Evolutionary conservation across 306 rosid genomes (phyloP).

Genomic region (Pyrus bretschneideri): DNA sequence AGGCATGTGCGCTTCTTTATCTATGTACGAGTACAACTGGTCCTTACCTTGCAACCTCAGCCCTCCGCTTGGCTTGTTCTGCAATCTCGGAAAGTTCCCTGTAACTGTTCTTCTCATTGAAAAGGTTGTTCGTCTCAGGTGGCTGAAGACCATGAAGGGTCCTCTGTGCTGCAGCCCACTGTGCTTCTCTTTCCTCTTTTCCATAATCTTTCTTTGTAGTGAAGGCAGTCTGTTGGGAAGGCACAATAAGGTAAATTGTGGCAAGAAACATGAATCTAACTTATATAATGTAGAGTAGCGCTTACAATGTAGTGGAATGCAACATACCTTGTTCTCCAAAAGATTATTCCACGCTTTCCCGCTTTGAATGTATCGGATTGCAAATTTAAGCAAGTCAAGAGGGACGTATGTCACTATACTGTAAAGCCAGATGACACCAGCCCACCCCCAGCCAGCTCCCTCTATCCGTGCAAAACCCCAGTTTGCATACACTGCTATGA

Average conservation of each 20-base stretch:
- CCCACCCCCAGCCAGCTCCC: slow-evolving; percentile 99
- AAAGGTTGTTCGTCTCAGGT: slow-evolving; percentile 57
- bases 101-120: slow-evolving; percentile 59
- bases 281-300: not conserved
- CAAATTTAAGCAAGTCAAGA: slow-evolving; percentile 77
- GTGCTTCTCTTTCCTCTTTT: slow-evolving; percentile 98
- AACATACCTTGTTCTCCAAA: slow-evolving; percentile 84
- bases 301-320: not conserved
- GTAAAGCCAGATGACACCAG: slow-evolving; percentile 89
- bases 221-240: slow-evolving; percentile 73
- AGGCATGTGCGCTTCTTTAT: not conserved
- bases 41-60: slow-evolving; percentile 92
- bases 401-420: slow-evolving; percentile 82
- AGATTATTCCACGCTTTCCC: slow-evolving; percentile 97
- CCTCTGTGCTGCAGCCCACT: slow-evolving; percentile 97
- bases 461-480: slow-evolving; percentile 76
- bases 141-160: slow-evolving; percentile 98
- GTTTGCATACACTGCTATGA: slow-evolving; percentile 79
- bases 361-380: slow-evolving; percentile 75
- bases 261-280: not conserved
- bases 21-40: not conserved
- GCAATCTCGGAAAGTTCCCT: slow-evolving; percentile 98
- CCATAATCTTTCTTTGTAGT: slow-evolving; percentile 98
- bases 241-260: slow-evolving; percentile 6
- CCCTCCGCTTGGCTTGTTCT: slow-evolving; percentile 94